Evolutionary conservation across 306 rosid species (phyloP), one percentile per base, ranked within the genome.

Genomic region (Macrotyloma uniflorum): DNA sequence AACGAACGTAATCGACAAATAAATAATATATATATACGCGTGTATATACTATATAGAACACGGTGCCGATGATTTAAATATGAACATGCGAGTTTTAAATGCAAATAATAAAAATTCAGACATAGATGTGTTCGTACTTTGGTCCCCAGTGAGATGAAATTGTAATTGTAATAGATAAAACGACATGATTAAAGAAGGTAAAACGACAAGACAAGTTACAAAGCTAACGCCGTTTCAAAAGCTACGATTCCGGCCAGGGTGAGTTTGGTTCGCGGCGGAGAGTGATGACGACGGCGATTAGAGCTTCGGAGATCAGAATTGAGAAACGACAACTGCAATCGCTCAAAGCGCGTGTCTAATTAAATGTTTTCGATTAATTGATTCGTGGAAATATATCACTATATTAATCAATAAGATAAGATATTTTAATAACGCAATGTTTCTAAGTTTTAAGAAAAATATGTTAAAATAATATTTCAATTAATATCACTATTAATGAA

Each of bases 281-380:
- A 59, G 55, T 22, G 50, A 38, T 32, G 35, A 58, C 47, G 67
- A 50, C 16, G 54, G 68, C 6, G 77, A 82, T 62, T 12, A 78
- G 77, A 43, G 10, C 40, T 55, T 28, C 66, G 42, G 30, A 15
- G 57, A 8, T 6, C 45, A 64, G 32, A 43, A n/a, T 62, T 9
- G 43, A 23, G 30, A 4, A 40, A 36, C 1, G 4, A 26, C 18
- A 26, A 63, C 53, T 19, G 40, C 40, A 53, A 28, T 32, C 19
- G 38, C 58, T 40, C 15, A 53, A 22, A 18, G 75, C 42, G 50
- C 68, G 75, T 22, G 74, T 51, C 62, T 50, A 50, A 55, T 20
- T 36, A 36, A 8, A 38, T 26, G 47, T 53, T 74, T 49, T n/a
- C 16, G 61, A 20, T 26, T 33, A 66, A 40, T 66, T 67, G 22